Conservation (phyloP, 2,329 filamentous ascomycete genomes). For the Aureobasidium melanogenum region DNA sequence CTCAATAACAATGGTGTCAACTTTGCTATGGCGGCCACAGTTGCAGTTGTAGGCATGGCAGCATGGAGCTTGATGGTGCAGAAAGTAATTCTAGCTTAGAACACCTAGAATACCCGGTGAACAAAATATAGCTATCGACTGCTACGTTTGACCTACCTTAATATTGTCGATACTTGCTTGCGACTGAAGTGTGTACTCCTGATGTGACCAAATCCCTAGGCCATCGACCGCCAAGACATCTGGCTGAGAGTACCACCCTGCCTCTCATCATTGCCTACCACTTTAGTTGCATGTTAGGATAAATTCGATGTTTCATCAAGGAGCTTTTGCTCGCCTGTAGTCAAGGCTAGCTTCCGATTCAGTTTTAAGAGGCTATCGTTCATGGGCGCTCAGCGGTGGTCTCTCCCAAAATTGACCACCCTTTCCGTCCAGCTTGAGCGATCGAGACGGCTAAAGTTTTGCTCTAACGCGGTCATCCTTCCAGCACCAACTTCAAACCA, state of each 20-base stretch:
- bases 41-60: conserved; percentile 44
- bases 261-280: background rate
- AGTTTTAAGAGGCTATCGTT: no score
- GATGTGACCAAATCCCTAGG: background rate
- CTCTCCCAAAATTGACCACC: no score
- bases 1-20: conserved; percentile 97
- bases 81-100: background rate
- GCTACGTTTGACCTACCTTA: no score
- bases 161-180: no score
- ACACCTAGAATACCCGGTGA: background rate
- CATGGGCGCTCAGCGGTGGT: background rate
- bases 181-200: background rate
- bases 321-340: no score
- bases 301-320: no score
- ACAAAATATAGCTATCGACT: background rate
- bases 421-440: no score
- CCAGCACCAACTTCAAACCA: background rate
- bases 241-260: background rate
- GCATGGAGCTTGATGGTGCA: background rate
- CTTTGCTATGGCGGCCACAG: conserved; percentile 79
- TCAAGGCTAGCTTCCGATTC: no score
- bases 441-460: no score
- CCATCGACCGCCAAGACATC: background rate
- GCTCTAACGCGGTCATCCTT: no score
- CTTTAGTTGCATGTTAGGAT: background rate